phyloP scores from a whole-genome alignment of 2,329 filamentous ascomycete species.

The Tolypocladium ophioglossoides region DNA sequence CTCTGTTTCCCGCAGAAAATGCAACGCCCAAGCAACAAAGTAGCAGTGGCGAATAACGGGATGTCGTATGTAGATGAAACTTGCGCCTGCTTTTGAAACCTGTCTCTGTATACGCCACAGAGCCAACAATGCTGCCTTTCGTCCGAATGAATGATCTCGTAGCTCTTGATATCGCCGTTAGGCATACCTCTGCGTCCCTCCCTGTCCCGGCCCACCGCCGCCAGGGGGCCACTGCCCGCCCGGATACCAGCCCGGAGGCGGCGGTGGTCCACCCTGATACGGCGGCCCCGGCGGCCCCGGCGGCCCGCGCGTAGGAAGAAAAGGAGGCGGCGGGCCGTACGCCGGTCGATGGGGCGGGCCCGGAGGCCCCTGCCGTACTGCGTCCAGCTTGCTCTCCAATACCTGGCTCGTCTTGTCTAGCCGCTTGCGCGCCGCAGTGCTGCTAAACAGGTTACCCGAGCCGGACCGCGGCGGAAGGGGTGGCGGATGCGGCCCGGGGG shows the following conservation, averaged over 20 bases:
- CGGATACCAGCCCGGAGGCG: background rate
- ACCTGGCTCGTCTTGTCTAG: conserved; percentile 23
- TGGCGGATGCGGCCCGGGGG: conserved; percentile 9
- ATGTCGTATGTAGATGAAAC: background rate
- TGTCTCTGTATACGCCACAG: background rate
- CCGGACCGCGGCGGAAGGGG: conserved; percentile 8
- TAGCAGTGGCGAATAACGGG: background rate
- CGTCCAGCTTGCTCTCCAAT: conserved; percentile 21
- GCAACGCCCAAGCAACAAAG: too few relatives aligned
- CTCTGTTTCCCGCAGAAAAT: background rate
- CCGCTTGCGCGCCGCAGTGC: conserved; percentile 23
- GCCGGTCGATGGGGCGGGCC: conserved; percentile 1
- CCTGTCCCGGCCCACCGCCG: background rate
- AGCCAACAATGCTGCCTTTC: background rate
- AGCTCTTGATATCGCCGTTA: background rate
- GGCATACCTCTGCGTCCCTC: background rate
- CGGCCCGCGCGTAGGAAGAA: background rate
- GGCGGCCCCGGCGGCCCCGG: background rate
- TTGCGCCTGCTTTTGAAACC: background rate
- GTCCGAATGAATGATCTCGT: too few relatives aligned
- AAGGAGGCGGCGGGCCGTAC: background rate
- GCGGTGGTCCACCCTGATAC: background rate
- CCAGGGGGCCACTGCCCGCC: background rate
- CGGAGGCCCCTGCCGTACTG: conserved; percentile 13
- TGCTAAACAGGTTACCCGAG: conserved; percentile 17